These are phyloP conservation scores for Pythium monospermum DNA, from an alignment of 352 stramenopile genomes.

Conservation along the genomic window DNA sequence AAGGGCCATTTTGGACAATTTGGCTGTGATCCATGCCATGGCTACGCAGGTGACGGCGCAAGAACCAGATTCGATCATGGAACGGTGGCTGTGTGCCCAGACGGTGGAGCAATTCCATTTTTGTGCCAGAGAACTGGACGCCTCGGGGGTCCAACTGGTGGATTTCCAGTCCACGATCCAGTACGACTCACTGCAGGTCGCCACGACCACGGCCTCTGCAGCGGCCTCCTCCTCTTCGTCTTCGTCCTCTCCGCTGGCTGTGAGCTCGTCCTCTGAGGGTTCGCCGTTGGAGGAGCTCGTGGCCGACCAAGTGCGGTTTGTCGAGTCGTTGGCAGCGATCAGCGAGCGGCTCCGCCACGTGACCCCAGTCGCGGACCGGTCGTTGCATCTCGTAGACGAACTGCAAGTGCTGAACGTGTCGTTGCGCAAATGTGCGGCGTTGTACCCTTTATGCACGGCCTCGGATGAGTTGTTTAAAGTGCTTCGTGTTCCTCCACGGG, in stretches of 20 bases:
- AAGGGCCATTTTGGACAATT: slow-evolving; percentile 35
- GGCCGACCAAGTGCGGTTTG: slow-evolving; percentile 69
- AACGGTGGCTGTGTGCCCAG: slow-evolving; percentile 53
- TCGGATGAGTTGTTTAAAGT: slow-evolving; percentile 75
- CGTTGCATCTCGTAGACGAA: slow-evolving; percentile 39
- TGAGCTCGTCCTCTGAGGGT: too few species aligned
- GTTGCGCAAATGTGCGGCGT: slow-evolving; percentile 47
- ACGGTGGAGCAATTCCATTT: slow-evolving; percentile 48
- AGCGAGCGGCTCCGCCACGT: slow-evolving; percentile 65
- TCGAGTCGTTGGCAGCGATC: slow-evolving; percentile 64
- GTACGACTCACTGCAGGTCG: slow-evolving; percentile 54
- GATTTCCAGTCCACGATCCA: slow-evolving; percentile 70
- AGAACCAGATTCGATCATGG: slow-evolving; percentile 46
- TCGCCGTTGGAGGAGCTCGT: slow-evolving; percentile 52
- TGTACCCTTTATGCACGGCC: slow-evolving; percentile 67
- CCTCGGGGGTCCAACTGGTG: slow-evolving; percentile 46
- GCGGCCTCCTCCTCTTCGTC: too few species aligned
- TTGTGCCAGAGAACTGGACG: slow-evolving; percentile 36
- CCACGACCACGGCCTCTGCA: slow-evolving; percentile 1
- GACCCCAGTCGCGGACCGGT: slow-evolving; percentile 47
- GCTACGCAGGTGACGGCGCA: slow-evolving; percentile 39
- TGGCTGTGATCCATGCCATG: slow-evolving; percentile 29
- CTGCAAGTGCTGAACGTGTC: slow-evolving; percentile 48
- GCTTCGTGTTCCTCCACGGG: slow-evolving; percentile 57
- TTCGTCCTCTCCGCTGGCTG: too few species aligned